Evolutionary conservation across 108 stramenopile species (phyloP).

Genomic region (Nitzschia palea): DNA sequence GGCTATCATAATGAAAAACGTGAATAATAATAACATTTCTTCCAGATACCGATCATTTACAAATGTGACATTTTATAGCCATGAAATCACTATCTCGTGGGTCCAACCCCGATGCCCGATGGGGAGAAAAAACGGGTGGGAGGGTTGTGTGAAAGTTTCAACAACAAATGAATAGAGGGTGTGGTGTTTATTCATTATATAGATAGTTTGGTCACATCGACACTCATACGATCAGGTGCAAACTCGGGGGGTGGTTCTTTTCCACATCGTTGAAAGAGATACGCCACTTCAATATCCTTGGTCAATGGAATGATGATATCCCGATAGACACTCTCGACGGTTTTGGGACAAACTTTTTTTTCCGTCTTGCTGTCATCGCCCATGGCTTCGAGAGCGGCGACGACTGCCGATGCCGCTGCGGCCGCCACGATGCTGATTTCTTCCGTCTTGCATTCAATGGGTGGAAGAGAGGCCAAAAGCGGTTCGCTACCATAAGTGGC

Average conservation of each 20-base stretch:
- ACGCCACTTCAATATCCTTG: constrained; percentile 97
- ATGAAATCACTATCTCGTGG: no score
- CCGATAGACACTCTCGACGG: constrained; percentile 91
- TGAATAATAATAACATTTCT: no score
- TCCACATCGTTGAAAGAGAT: constrained; percentile 88
- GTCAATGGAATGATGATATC: constrained; percentile 97
- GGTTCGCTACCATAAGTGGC: constrained; percentile 94
- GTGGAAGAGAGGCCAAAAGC: constrained; percentile 49
- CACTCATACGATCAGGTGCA: constrained; percentile 78
- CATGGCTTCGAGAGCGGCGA: constrained; percentile 71
- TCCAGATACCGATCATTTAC: no score
- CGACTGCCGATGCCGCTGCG: constrained; percentile 77
- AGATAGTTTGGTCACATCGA: constrained; percentile 11
- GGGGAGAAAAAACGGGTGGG: no score
- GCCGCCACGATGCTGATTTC: constrained; percentile 59
- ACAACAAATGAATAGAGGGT: background rate
- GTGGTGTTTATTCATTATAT: background rate
- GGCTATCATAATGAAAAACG: no score
- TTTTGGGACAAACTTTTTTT: constrained; percentile 87
- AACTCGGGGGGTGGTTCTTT: constrained; percentile 68
- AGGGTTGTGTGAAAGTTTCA: no score
- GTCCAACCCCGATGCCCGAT: no score
- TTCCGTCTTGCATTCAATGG: constrained; percentile 24
- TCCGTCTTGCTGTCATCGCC: constrained; percentile 5
- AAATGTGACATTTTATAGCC: no score